Evolutionary conservation across 805 yeast genomes (phyloP).

Genomic region (Ogataea methanolica): DNA sequence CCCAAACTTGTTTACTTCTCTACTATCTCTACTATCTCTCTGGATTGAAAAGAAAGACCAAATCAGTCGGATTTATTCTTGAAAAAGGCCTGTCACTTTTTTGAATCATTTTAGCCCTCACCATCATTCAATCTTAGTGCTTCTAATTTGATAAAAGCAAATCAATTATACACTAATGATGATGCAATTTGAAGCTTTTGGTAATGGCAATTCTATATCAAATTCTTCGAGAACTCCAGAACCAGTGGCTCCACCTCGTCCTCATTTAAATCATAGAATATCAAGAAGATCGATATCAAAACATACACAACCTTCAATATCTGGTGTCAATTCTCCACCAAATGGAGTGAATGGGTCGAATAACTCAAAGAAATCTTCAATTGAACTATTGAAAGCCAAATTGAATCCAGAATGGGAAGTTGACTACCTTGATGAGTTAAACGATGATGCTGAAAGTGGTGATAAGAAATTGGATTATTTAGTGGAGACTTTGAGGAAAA

Average conservation of each 20-base stretch:
- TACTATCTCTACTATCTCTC: too few species aligned
- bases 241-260: conserved; percentile 5
- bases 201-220: background rate
- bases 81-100: too few species aligned
- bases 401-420: conserved; percentile 29
- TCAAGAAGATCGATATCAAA: conserved; percentile 28
- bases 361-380: conserved; percentile 2
- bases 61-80: too few species aligned
- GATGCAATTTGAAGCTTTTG: background rate
- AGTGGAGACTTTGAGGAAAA: conserved; percentile 4
- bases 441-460: conserved; percentile 12
- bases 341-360: background rate
- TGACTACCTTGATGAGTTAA: conserved; percentile 17
- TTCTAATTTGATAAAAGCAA: too few species aligned
- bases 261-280: conserved; percentile 17
- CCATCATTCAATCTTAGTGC: too few species aligned
- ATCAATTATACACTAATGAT: too few species aligned
- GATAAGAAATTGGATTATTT: conserved; percentile 8
- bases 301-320: conserved; percentile 15
- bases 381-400: conserved; percentile 12
- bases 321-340: conserved; percentile 2
- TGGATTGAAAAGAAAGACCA: too few species aligned
- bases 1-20: too few species aligned
- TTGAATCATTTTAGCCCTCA: too few species aligned
- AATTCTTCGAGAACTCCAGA: background rate